Conservation (phyloP, 441 rosid genomes). For the Francoa sonchifolia region DNA sequence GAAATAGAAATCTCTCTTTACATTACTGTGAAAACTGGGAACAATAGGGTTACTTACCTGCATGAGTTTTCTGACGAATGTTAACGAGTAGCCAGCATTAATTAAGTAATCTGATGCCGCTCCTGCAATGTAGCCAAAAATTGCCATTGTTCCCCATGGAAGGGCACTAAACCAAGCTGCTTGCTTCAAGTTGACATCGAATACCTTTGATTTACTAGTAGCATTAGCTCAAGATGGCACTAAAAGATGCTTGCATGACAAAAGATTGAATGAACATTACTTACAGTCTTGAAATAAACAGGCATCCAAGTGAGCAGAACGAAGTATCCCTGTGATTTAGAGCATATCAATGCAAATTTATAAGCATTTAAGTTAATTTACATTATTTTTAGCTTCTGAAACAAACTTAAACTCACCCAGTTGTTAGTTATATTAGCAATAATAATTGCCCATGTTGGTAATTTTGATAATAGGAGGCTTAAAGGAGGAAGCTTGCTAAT, state of each 20-base stretch:
- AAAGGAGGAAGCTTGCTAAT: constrained; percentile 37
- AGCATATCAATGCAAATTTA: neutral
- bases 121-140: constrained; percentile 72
- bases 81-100: constrained; percentile 58
- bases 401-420: constrained; percentile 46
- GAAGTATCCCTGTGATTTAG: constrained; percentile 66
- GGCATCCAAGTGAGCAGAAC: constrained; percentile 99
- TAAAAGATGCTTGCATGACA: neutral
- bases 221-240: neutral
- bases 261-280: constrained; percentile 1
- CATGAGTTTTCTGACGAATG: constrained; percentile 74
- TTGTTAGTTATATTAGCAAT: constrained; percentile 75
- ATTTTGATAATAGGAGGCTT: constrained; percentile 44
- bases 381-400: neutral
- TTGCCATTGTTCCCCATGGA: constrained; percentile 98
- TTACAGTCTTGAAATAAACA: constrained; percentile 76
- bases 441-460: constrained; percentile 83
- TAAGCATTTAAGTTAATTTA: neutral
- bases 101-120: constrained; percentile 50
- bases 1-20: neutral
- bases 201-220: constrained; percentile 30
- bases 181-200: constrained; percentile 70
- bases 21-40: neutral
- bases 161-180: constrained; percentile 98
- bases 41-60: constrained; percentile 34